Evolutionary conservation across 2,329 filamentous ascomycete genomes (phyloP), one percentile per base, ranked within the genome.

Genomic region (Aspergillus versicolor): DNA sequence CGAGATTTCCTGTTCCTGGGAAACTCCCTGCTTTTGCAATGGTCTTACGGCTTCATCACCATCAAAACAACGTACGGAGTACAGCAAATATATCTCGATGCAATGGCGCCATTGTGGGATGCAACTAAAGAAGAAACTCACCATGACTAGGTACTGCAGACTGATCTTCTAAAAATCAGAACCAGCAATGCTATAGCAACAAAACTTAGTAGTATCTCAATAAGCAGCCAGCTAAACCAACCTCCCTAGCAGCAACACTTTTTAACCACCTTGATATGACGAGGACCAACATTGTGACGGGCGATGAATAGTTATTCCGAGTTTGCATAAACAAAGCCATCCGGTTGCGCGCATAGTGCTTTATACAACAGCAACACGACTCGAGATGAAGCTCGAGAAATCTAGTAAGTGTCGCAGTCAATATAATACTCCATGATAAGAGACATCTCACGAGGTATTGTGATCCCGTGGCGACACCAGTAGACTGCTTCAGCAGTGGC

Each of bases 351-450:
- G 4, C 17, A 40, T 52, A 17, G 30, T 52, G 34, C 11, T 38
- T 30, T 54, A 64, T 34, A 42, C 52, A 24, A 57, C 61, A 60
- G 52, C 56, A 37, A 57, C 52, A 19, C 51, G 43, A 5, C 65
- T 74, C 69, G n/a, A 77, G 27, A 30, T 30, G 27, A 11, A 8
- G 27, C 27, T 30, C 27, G 9, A 11, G 27, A 11, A 11, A 11
- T 9, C 27, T 9, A 30, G 27, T 4, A 11, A 30, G 27, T 9
- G 27, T 30, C 11, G 9, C 9, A 11, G 27, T 11, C 8, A 30
- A 30, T 30, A 30, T 30, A 30, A 4, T 37, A 37, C 13, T 37
- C 34, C 34, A 15, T n/a, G 34, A 7, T 8, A 37, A 37, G 12
- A 15, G 0, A 7, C n/a, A n/a, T 3, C 5, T 37, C 34, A 37